Conservation (phyloP, 257 asterid genomes). For the Henckelia pumila region DNA sequence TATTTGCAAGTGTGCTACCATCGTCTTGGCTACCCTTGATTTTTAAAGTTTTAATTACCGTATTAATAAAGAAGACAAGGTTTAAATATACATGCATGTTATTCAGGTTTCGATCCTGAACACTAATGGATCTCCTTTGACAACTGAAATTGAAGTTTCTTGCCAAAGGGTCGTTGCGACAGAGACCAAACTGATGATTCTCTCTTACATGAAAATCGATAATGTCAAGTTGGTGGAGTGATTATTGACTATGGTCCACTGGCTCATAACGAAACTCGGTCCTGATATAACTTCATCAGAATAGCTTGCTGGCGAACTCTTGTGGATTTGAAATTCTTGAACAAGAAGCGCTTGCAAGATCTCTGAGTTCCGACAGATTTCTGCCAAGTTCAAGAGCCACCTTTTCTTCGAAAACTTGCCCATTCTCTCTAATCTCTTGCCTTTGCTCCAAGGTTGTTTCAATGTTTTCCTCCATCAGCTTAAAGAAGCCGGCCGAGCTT, state of each 20-base stretch:
- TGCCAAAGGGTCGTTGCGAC: neutral
- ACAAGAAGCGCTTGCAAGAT: neutral
- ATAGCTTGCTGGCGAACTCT: conserved; percentile 6
- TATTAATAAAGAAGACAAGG: neutral
- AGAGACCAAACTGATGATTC: neutral
- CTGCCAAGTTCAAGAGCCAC: conserved; percentile 50
- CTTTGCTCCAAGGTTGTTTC: conserved; percentile 44
- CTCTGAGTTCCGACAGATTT: conserved; percentile 7
- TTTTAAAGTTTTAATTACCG: neutral
- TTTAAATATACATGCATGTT: neutral
- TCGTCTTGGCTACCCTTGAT: neutral
- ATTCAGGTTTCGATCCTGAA: neutral
- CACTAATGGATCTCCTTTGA: neutral
- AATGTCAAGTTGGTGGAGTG: neutral
- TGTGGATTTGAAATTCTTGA: neutral
- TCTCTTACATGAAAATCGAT: neutral
- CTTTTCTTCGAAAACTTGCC: conserved; percentile 61
- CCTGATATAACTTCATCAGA: neutral
- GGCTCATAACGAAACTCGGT: neutral
- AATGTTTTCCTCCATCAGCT: conserved; percentile 57
- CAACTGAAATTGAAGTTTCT: neutral
- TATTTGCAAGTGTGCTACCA: neutral
- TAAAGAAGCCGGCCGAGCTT: conserved; percentile 70
- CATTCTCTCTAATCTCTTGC: conserved; percentile 60
- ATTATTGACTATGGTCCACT: neutral